Conservation (phyloP, 306 rosid species). For the Trifolium fragiferum region DNA sequence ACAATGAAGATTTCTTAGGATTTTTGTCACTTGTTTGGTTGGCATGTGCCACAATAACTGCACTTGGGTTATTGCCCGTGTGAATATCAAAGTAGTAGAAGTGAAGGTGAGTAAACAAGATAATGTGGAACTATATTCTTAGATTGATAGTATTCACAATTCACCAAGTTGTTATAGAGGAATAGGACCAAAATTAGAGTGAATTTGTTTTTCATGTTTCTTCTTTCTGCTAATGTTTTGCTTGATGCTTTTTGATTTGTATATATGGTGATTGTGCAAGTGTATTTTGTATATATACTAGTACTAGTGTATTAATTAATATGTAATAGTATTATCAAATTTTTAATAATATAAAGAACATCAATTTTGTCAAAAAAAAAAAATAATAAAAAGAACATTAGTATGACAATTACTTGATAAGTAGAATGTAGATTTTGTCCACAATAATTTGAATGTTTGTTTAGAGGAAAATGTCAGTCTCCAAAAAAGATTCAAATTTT, state of each 20-base stretch:
- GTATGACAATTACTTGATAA: background rate
- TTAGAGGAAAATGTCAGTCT: no score
- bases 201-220: slow-evolving; percentile 1
- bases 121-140: background rate
- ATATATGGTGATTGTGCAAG: background rate
- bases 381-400: background rate
- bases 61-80: slow-evolving; percentile 38
- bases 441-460: no score
- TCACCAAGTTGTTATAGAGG: background rate
- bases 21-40: slow-evolving; percentile 3
- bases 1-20: slow-evolving; percentile 15
- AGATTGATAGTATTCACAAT: slow-evolving; percentile 39
- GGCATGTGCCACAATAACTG: slow-evolving; percentile 38
- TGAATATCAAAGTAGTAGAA: slow-evolving; percentile 53
- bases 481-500: no score
- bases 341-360: background rate
- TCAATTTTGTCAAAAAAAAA: background rate
- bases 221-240: background rate
- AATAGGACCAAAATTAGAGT: background rate
- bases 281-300: background rate
- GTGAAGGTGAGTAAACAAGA: slow-evolving; percentile 38
- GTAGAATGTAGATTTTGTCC: background rate
- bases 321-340: no score
- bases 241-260: background rate
- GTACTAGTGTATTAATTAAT: no score